Evolutionary conservation across 2,329 filamentous ascomycete species (phyloP).

Genomic region (Ophiosphaerella korrae): DNA sequence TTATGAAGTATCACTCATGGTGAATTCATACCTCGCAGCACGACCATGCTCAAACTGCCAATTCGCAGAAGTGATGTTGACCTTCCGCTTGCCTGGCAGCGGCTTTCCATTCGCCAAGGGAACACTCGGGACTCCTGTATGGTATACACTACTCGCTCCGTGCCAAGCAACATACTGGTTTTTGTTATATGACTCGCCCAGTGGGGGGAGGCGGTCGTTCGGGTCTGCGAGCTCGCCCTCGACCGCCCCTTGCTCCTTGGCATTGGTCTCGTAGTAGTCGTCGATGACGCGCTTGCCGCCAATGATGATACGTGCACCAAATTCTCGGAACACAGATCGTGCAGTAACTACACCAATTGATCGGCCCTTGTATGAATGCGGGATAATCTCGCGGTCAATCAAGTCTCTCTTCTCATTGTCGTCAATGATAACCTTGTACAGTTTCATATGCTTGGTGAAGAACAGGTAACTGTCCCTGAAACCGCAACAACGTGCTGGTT

Average conservation of each 20-base stretch:
- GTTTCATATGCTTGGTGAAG: conserved; percentile 95
- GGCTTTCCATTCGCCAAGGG: conserved; percentile 75
- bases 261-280: conserved; percentile 83
- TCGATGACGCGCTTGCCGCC: conserved; percentile 85
- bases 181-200: conserved; percentile 92
- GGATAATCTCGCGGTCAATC: conserved; percentile 93
- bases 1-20: background rate
- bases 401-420: conserved; percentile 97
- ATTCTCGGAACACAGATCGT: conserved; percentile 94
- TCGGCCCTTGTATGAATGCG: conserved; percentile 97
- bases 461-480: conserved; percentile 98
- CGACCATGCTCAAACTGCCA: conserved; percentile 96
- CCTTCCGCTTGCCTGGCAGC: conserved; percentile 76
- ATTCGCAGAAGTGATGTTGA: conserved; percentile 89
- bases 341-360: conserved; percentile 97
- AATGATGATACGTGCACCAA: conserved; percentile 91
- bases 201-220: conserved; percentile 74
- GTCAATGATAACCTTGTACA: conserved; percentile 97
- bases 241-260: conserved; percentile 74
- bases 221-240: conserved; percentile 94
- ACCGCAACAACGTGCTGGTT: conserved; percentile 93
- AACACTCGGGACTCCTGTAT: conserved; percentile 78
- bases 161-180: conserved; percentile 99
- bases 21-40: conserved; percentile 75
- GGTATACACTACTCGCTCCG: conserved; percentile 93